phyloP scores from a whole-genome alignment of 495 filamentous ascomycete genomes.

The Penicillium pancosmium region DNA sequence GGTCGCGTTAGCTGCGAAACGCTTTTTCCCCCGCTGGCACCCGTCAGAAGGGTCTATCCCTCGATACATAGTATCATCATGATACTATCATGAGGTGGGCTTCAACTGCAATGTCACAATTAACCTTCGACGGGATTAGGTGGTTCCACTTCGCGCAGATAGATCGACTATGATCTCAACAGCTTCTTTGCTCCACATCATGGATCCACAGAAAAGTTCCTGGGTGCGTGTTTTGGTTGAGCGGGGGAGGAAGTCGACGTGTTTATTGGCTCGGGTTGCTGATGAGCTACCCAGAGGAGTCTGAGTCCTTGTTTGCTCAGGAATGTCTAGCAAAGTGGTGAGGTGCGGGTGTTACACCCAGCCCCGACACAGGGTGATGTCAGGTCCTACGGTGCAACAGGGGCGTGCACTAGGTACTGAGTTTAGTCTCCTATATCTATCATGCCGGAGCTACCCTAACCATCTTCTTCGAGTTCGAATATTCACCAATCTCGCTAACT shows the following conservation, averaged over 20 bases:
- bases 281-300: not conserved
- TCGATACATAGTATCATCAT: conserved; percentile 17
- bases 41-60: conserved; percentile 10
- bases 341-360: conserved; percentile 24
- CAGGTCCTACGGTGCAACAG: conserved; percentile 16
- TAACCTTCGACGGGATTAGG: not conserved
- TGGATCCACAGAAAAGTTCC: conserved; percentile 1
- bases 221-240: not conserved
- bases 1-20: not conserved
- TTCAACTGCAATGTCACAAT: not conserved
- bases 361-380: conserved; percentile 29
- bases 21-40: not conserved
- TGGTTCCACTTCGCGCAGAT: not conserved
- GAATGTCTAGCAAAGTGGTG: conserved; percentile 26
- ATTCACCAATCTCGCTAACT: not conserved
- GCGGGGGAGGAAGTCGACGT: not conserved
- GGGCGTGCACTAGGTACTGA: not conserved
- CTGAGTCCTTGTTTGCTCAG: conserved; percentile 26
- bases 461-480: not conserved
- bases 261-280: not conserved
- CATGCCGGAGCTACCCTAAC: conserved; percentile 16
- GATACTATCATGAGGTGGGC: conserved; percentile 14
- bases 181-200: conserved; percentile 1
- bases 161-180: not conserved
- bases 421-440: conserved; percentile 25